Evolutionary conservation across 179 eudicot genomes (phyloP).

Genomic region (Actinidia arguta): DNA sequence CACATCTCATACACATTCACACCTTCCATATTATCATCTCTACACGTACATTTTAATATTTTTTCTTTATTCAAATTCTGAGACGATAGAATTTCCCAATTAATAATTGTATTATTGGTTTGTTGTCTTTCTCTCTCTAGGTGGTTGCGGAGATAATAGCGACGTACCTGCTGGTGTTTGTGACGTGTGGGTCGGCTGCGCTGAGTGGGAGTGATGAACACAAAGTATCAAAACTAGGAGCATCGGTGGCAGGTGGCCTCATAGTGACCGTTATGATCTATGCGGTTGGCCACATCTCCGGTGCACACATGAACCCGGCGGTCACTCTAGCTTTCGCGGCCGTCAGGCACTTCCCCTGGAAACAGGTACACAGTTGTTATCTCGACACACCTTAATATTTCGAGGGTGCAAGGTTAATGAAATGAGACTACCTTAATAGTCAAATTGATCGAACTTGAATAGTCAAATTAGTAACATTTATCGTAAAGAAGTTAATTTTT

Average conservation of each 20-base stretch:
- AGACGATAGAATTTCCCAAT: neutral
- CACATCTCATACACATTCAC: neutral
- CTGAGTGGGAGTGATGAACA: slow-evolving; percentile 42
- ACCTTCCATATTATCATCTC: too few relatives aligned
- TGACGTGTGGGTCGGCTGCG: slow-evolving; percentile 69
- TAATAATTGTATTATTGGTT: neutral
- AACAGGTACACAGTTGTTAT: slow-evolving; percentile 54
- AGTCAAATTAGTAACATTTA: too few relatives aligned
- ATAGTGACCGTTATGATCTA: slow-evolving; percentile 81
- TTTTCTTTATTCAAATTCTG: neutral
- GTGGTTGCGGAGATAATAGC: slow-evolving; percentile 55
- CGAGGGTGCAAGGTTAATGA: too few relatives aligned
- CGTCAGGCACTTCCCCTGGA: slow-evolving; percentile 69
- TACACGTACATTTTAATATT: too few relatives aligned
- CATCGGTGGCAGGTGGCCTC: slow-evolving; percentile 69
- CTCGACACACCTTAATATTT: too few relatives aligned
- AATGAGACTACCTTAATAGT: too few relatives aligned
- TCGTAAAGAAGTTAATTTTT: too few relatives aligned
- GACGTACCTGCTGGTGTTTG: slow-evolving; percentile 67
- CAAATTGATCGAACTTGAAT: too few relatives aligned
- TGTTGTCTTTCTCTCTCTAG: slow-evolving; percentile 20
- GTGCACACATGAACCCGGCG: slow-evolving; percentile 86
- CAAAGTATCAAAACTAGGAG: slow-evolving; percentile 53
- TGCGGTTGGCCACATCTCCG: slow-evolving; percentile 78
- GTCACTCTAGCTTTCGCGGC: slow-evolving; percentile 80